Base-by-base conservation (phyloP, 2,329 filamentous ascomycete genomes). In the Alternaria sp. region DNA sequence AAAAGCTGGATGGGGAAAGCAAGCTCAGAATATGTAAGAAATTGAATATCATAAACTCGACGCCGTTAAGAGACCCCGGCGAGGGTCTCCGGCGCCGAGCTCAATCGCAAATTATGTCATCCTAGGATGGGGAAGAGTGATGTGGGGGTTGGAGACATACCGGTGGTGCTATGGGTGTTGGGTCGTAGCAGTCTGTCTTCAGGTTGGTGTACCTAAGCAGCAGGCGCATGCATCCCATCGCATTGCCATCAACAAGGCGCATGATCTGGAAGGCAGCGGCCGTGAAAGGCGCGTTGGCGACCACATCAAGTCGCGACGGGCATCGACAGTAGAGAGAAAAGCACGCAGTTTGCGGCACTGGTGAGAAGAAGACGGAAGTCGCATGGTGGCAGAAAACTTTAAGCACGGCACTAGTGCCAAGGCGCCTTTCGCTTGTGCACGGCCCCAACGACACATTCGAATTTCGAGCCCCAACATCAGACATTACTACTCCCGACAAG, bases 41-140 rank as follows among this genome's bases (percentile, higher is more conserved):
- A 86, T 87, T 88, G 81, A 93, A 91, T 96, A 90, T 97, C 93
- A 96, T 75, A 72, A 83, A 79, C 86, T 82, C 85, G 82, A 81
- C 77, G 81, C 84, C 89, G 88, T 93, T 89, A 89, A 85, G 89
- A 90, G 83, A 85, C 91, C 88, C 93, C 87, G 93, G 93, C 93
- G 90, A 90, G 92, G 88, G 90, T 82, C 85, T 92, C 92, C 93
- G 87, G 88, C 83, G 80, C 80, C 79, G 82, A 84, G 86, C 90
- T 97, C 93, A 96, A 94, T 94, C 93, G 93, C 93, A 97, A 97
- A 97, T 97, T 97, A 92, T 91, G 84, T 90, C 93, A 96, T 97
- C 93, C 91, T 90, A 56, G 54, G 46, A 58, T 41, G 54, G 59
- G 49, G 58, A 41, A 40, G 34, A 57, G 13, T 26, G 44, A 21